Evolutionary conservation across 202 grass and related monocot species (phyloP), one percentile per base, ranked within the genome.

Genomic region (Panicum hallii): DNA sequence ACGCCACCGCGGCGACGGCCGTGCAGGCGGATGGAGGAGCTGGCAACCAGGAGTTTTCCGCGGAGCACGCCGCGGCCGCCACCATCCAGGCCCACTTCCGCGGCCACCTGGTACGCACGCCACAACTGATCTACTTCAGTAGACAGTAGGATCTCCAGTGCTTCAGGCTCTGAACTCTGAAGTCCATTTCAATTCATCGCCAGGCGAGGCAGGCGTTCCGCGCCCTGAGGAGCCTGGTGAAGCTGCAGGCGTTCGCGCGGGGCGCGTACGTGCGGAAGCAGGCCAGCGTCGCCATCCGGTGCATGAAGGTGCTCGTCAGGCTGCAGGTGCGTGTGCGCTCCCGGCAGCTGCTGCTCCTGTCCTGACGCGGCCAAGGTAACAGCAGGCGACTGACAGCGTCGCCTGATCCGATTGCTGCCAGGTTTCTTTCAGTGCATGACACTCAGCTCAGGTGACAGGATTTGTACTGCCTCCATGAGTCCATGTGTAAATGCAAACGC

Each of bases 51-150:
- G 72, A 20, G 15, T 74, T 89, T n/a, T 48, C 77, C 6, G 52
- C 63, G 65, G 88, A 93, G 63, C 67, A 89, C 2, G 82, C 72
- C 10, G 90, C 90, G 1, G 93, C 93, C 7, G 81, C 81, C 75
- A 87, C 88, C 49, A 95, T 95, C 86, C 93, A 95, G 58, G 88
- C 93, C 17, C 70, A 79, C 54, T 95, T 91, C 83, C 85, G 90
- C 76, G 84, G 86, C 46, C 84, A 95, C 86, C 72, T 93, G 84
- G 88, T 95, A 91, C 56, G 75, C 42, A 84, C 45, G 9, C 3
- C n/a, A 60, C 56, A 13, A 14, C 11, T 32, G 26, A 32, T 63
- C 11, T 32, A 14, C 5, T 6, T 62, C 11, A 62, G 23, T 62
- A 61, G 22, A 9, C 1, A 26, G 9, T 2, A 23, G 26, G n/a